Evolutionary conservation across 345 rosid genomes (phyloP).

Genomic region (Syzygium aromaticum): DNA sequence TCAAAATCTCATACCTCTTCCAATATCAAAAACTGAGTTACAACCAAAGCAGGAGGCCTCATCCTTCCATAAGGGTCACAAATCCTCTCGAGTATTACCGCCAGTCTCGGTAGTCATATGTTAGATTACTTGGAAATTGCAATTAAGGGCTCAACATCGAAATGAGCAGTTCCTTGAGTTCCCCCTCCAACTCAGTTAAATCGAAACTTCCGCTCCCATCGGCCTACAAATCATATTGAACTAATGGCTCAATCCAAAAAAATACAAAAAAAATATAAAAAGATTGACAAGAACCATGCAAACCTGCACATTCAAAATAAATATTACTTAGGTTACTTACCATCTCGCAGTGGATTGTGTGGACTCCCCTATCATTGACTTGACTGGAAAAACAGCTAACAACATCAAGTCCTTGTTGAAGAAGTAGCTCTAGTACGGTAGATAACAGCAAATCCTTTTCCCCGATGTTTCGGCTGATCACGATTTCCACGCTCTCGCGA

Average conservation of each 20-base stretch:
- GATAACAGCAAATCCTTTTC: slow-evolving; percentile 35
- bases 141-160: not conserved
- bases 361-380: slow-evolving; percentile 31
- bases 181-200: not conserved
- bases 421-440: slow-evolving; percentile 28
- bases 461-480: slow-evolving; percentile 14
- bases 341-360: slow-evolving; percentile 56
- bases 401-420: slow-evolving; percentile 40
- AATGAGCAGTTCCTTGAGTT: not conserved
- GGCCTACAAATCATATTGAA: not conserved
- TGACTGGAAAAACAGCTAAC: slow-evolving; percentile 38
- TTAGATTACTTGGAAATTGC: not conserved
- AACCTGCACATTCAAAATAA: not conserved
- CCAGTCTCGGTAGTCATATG: not conserved
- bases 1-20: not conserved
- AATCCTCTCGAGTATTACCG: not conserved
- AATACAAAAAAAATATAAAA: not conserved
- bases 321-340: not conserved
- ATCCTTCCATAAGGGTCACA: not conserved
- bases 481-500: slow-evolving; percentile 42
- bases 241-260: not conserved
- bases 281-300: not conserved
- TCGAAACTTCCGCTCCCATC: not conserved
- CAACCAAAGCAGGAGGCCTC: not conserved
- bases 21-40: not conserved